Conservation (phyloP, 768 basidiomycete species). For the Pulveroboletus frians region DNA sequence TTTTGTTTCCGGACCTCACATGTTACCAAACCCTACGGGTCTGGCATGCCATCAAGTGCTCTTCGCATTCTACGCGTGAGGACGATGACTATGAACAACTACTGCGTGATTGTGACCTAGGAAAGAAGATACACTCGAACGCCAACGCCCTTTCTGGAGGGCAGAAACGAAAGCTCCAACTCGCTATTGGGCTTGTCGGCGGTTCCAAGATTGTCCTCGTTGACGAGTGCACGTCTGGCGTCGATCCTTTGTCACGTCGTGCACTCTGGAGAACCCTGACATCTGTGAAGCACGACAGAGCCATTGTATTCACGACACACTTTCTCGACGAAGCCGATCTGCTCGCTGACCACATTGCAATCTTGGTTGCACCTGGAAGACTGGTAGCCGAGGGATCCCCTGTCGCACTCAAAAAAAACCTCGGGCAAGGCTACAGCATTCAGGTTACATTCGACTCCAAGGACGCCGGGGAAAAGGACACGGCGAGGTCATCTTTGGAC, state of each 20-base stretch:
- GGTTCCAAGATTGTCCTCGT: constrained; percentile 66
- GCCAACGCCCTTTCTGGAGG: constrained; percentile 69
- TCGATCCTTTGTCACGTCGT: constrained; percentile 75
- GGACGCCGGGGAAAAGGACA: constrained; percentile 28
- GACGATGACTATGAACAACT: constrained; percentile 62
- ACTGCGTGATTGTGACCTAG: constrained; percentile 67
- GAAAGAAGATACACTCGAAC: constrained; percentile 61
- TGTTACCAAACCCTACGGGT: constrained; percentile 69
- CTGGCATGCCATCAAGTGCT: constrained; percentile 70
- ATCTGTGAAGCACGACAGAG: constrained; percentile 57
- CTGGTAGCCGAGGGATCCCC: constrained; percentile 71
- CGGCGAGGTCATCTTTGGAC: constrained; percentile 13
- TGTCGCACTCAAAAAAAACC: constrained; percentile 62
- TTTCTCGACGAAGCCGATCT: constrained; percentile 79
- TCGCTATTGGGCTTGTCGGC: constrained; percentile 76
- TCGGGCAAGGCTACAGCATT: constrained; percentile 70
- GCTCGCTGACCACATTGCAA: constrained; percentile 69
- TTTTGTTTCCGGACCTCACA: constrained; percentile 70
- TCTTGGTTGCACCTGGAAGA: constrained; percentile 70
- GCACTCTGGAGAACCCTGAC: constrained; percentile 74
- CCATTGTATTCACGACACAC: constrained; percentile 76
- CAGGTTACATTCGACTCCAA: constrained; percentile 44
- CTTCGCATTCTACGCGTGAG: constrained; percentile 33
- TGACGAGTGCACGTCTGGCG: constrained; percentile 73
- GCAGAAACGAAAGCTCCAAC: constrained; percentile 77